Conservation (phyloP, 2,329 filamentous ascomycete species). For the Knufia fluminis region DNA sequence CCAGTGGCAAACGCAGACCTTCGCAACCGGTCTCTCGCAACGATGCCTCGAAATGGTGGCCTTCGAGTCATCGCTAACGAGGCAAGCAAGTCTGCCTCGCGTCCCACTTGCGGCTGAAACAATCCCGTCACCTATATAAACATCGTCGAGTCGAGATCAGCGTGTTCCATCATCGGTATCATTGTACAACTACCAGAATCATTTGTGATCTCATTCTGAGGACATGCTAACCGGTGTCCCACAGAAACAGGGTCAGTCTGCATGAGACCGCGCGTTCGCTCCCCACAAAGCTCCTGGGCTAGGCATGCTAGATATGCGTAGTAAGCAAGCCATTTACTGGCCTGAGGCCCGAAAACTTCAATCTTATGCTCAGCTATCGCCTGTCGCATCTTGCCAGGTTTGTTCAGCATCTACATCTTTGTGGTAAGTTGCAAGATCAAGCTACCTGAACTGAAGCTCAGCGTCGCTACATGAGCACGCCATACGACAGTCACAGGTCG, state of each 20-base stretch:
- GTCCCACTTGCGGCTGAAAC: background rate
- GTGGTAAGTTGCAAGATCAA: too few relatives aligned
- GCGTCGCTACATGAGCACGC: background rate
- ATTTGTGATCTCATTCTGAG: background rate
- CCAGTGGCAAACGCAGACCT: too few relatives aligned
- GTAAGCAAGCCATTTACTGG: conserved; percentile 5
- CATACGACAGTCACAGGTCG: background rate
- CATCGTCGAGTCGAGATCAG: background rate
- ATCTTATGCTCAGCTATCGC: background rate
- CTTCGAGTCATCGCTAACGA: background rate
- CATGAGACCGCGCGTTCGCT: background rate
- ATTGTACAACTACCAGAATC: background rate
- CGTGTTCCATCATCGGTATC: background rate
- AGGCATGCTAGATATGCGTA: conserved; percentile 4
- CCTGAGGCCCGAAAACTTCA: background rate
- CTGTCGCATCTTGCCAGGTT: too few relatives aligned
- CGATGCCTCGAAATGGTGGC: too few relatives aligned
- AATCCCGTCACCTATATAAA: background rate
- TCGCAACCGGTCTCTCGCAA: too few relatives aligned
- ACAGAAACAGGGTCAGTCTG: background rate
- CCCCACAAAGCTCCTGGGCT: conserved; percentile 1
- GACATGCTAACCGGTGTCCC: conserved; percentile 8
- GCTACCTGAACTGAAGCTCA: background rate
- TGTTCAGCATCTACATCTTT: too few relatives aligned
- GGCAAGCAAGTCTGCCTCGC: background rate